Evolutionary conservation across 768 basidiomycete species (phyloP).

Genomic region (Boletus subcaerulescens): DNA sequence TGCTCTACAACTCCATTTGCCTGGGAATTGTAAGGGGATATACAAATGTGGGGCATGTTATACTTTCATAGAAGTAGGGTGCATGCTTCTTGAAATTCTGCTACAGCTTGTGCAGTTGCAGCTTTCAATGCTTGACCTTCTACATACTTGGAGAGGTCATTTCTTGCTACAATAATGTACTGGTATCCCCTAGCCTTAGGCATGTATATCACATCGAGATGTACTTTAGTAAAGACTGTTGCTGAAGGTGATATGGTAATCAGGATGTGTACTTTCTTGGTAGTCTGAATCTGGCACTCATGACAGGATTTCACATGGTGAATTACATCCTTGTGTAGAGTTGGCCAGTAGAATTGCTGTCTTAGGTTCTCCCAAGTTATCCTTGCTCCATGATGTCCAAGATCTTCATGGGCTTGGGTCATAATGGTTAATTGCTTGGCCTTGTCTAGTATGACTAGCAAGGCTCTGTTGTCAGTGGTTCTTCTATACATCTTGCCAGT

Average conservation of each 20-base stretch:
- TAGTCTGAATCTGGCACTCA: background rate
- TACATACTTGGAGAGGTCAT: background rate
- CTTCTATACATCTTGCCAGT: background rate
- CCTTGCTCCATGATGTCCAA: no score
- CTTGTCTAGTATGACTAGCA: no score
- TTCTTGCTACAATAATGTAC: background rate
- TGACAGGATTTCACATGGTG: background rate
- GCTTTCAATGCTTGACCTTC: background rate
- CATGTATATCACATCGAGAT: background rate
- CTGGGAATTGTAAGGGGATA: background rate
- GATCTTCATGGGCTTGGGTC: no score
- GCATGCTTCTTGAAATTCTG: background rate
- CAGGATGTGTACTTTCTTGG: background rate
- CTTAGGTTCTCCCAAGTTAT: no score
- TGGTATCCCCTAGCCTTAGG: background rate
- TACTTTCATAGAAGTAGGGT: background rate
- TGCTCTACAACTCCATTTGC: background rate
- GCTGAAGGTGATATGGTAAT: background rate
- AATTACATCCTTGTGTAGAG: background rate
- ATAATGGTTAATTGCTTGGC: no score
- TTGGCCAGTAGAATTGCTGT: background rate
- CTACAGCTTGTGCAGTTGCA: no score
- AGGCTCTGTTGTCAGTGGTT: no score
- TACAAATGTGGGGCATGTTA: background rate
- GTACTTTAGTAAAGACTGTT: background rate